Base-by-base conservation (phyloP, 495 filamentous ascomycete genomes). In the Annulohypoxylon maeteangense region DNA sequence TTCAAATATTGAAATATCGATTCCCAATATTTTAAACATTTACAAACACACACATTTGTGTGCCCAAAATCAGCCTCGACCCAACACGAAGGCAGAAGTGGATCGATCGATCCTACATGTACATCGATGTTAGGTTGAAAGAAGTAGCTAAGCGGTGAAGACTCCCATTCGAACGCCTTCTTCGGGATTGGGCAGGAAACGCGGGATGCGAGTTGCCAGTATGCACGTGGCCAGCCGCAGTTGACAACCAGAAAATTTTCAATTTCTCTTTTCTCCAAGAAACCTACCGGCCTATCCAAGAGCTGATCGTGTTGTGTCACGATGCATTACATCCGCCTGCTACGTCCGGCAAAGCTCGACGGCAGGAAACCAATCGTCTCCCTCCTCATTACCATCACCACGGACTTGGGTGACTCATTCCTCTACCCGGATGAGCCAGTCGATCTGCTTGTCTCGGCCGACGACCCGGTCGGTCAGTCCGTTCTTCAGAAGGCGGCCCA, bases 321-420 rank as follows among this genome's bases (percentile, higher is more conserved):
- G 14, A 90, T 89, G 88, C 90, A 92, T 72, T 95, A 95, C 81
- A 87, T 94, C 65, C 90, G 91, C 27, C 89, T 93, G 60, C 78
- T 94, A 36, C 91, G 93, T 54, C 81, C 89, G 0, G 90, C 91
- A 0, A 81, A 81, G 63, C 68, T 86, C 59, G 81, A 79, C 55
- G 68, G 29, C 54, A 76, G 77, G 61, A 77, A 78, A 29, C 80
- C 81, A 50, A 34, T 59, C 23, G 76, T 81, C 54, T 81, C 79
- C 11, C 44, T 84, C 4, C 84, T 79, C 57, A 82, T 98, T 60
- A 93, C 93, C 55, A 89, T 99, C 77, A 93, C 93, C 40, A 95
- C 94, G 38, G 95, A 99, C 75, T 82, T 99, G 7, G 94, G 95
- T 2, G 95, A 99, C 78, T 84, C 86, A 1, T 96, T 95, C 76